Base-by-base conservation (phyloP, 345 rosid species). In the Acer saccharum region DNA sequence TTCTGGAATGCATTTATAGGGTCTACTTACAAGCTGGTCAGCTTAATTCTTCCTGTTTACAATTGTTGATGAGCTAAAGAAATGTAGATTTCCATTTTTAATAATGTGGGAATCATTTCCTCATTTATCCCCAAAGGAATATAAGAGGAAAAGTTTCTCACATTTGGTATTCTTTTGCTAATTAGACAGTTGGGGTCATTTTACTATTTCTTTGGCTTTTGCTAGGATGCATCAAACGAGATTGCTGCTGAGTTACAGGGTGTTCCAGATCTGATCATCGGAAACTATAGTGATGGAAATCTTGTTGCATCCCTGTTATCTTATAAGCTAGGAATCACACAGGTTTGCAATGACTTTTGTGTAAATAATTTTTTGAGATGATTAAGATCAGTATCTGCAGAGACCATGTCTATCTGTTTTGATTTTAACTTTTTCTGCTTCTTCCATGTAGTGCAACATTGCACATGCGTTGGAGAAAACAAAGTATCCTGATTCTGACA, bases 401-500 rank as follows among this genome's bases (percentile, higher is more conserved):
- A 25, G n/a, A 54, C 10, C 65, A 32, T 81, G 21, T 73, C 25
- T 65, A 60, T 23, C 57, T 69, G 68, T 50, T 73, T 61, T 48
- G 55, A 74, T 48, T 69, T 78, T 50, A 73, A 58, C 69, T 63
- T 64, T 55, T 48, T 35, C 18, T 71, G 52, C 63, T 60, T 60
- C 52, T 29, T 52, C 25, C 61, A 63, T 73, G 75, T 69, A 86
- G 87, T 86, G 91, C 74, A 88, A 83, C 70, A 86, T 88, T 72
- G 91, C 89, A 20, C 89, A 88, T 83, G 91, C 89, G 2, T 71
- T 88, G 80, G 87, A 88, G 84, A 88, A 88, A 79, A 88, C 91
- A 27, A 88, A 86, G 78, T 88, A 88, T 77, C 89, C 88, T 0
- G 91, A 88, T 67, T 88, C 88, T 54, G 89, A 88, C 73, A 78